phyloP scores from a whole-genome alignment of 1,139 yeast species.

The Candida labiduridarum region DNA sequence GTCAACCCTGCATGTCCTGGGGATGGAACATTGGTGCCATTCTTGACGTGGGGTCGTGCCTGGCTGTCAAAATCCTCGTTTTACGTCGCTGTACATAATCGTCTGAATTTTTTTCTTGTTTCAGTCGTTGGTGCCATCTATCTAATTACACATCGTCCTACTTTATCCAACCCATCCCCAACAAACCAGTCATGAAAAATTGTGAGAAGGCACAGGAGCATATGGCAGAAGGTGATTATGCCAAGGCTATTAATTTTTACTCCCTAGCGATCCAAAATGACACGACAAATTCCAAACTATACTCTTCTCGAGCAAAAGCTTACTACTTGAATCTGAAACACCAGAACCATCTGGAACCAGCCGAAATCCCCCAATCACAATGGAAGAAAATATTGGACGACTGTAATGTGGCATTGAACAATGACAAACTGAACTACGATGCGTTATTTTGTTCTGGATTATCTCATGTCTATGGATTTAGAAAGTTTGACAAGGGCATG shows the following conservation, averaged over 20 bases:
- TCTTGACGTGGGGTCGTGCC: no score
- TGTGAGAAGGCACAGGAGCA: conserved; percentile 16
- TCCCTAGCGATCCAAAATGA: conserved; percentile 19
- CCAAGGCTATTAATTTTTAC: conserved; percentile 22
- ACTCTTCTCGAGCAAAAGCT: conserved; percentile 22
- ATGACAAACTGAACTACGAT: conserved; percentile 23
- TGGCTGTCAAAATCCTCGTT: no score
- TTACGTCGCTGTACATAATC: no score
- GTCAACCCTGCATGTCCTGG: no score
- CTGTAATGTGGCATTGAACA: conserved; percentile 29
- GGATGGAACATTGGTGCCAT: no score
- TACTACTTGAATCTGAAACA: conserved; percentile 14
- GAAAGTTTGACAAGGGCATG: conserved; percentile 29
- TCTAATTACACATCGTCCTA: no score
- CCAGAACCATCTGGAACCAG: conserved; percentile 8
- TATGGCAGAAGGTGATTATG: conserved; percentile 17
- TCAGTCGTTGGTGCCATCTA: no score
- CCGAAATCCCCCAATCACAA: conserved; percentile 11
- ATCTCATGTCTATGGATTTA: conserved; percentile 25
- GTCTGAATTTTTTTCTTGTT: no score
- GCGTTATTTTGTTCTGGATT: conserved; percentile 29
- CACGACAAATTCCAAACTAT: conserved; percentile 15
- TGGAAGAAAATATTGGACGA: conserved; percentile 27
- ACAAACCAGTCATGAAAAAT: conserved; percentile 5
- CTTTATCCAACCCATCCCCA: no score